phyloP scores from a whole-genome alignment of 441 rosid genomes.

The Omphalea diandra region DNA sequence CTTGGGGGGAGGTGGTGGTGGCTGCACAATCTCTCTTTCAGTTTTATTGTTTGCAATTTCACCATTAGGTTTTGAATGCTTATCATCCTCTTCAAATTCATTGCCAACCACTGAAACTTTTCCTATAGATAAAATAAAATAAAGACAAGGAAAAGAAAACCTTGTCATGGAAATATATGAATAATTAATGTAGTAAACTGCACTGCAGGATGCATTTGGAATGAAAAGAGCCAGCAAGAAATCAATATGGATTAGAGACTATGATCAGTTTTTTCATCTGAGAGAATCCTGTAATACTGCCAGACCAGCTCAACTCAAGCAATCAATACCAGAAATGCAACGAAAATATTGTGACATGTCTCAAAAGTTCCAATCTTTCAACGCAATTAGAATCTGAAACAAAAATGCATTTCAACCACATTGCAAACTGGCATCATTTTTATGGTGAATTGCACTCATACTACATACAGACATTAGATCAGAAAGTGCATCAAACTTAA shows the following conservation, averaged over 20 bases:
- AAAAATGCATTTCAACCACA: no score
- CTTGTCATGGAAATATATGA: constrained; percentile 5
- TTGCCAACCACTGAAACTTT: constrained; percentile 48
- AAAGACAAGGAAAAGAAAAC: not conserved
- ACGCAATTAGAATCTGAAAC: no score
- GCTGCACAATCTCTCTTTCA: constrained; percentile 59
- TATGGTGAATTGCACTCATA: no score
- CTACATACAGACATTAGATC: no score
- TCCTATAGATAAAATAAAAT: constrained; percentile 36
- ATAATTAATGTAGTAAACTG: not conserved
- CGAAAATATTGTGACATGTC: no score
- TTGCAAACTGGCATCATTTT: no score
- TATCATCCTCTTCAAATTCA: constrained; percentile 57
- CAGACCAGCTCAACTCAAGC: not conserved
- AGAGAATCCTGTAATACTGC: not conserved
- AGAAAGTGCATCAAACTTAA: no score
- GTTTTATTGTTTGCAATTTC: constrained; percentile 33
- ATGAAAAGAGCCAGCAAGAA: not conserved
- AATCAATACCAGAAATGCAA: no score
- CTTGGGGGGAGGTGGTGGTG: constrained; percentile 44
- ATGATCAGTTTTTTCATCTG: not conserved
- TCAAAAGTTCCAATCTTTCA: no score
- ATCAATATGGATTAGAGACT: not conserved
- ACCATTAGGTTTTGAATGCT: constrained; percentile 45
- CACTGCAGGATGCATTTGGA: not conserved